Conservation (phyloP, 73 alveolate genomes). For the Tetrahymena borealis region DNA sequence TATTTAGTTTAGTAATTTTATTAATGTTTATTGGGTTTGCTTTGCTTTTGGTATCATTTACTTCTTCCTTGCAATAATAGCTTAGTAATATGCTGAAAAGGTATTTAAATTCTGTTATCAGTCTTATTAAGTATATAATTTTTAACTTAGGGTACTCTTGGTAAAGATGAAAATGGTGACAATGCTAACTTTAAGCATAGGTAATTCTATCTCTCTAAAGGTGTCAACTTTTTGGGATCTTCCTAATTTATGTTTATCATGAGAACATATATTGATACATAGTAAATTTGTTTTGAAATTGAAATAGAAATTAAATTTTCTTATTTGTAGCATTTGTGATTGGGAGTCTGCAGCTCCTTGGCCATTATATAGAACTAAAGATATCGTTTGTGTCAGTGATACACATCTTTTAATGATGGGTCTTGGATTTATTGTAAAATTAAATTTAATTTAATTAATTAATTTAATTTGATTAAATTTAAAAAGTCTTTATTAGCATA, state of each 20-base stretch:
- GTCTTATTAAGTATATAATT: background rate
- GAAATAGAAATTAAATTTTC: background rate
- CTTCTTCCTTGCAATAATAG: background rate
- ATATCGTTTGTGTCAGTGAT: background rate
- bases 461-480: background rate
- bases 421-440: background rate
- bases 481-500: background rate
- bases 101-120: background rate
- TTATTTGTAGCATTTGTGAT: background rate
- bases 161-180: background rate
- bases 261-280: background rate
- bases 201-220: background rate
- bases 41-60: background rate
- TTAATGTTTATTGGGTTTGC: background rate
- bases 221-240: background rate
- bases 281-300: background rate
- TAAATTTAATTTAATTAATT: background rate
- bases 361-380: background rate
- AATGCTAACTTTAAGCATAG: background rate
- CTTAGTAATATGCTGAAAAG: background rate
- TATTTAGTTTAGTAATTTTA: background rate
- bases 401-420: background rate
- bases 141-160: background rate
- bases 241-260: background rate
- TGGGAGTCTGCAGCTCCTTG: background rate